These are phyloP conservation scores for Sphaerobolus stellatus DNA, from an alignment of 1,284 basidiomycete genomes.

Conservation along the genomic window DNA sequence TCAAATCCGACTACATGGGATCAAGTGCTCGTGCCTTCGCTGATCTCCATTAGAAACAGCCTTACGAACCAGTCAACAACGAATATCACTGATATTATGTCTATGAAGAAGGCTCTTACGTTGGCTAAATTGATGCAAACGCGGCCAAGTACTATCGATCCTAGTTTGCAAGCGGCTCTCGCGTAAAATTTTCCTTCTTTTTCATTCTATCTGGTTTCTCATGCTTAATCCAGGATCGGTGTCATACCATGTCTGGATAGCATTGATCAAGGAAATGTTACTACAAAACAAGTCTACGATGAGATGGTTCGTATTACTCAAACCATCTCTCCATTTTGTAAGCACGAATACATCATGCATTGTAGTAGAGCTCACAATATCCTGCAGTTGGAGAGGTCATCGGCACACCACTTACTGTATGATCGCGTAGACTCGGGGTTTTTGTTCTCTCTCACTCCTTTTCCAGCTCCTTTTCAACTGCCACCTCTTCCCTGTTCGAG, in stretches of 20 bases:
- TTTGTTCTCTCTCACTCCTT: background rate
- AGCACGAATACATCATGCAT: background rate
- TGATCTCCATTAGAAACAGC: no score
- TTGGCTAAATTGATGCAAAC: no score
- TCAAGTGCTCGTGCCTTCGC: no score
- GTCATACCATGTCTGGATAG: slow-evolving; percentile 8
- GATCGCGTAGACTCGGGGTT: background rate
- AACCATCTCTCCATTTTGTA: background rate
- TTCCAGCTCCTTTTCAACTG: background rate
- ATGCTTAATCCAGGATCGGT: background rate
- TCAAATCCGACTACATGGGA: no score
- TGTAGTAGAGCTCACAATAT: background rate
- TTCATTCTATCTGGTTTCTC: no score
- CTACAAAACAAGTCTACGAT: slow-evolving; percentile 1
- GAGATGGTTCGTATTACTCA: slow-evolving; percentile 2
- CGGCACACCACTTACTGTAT: background rate
- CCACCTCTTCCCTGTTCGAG: slow-evolving; percentile 3
- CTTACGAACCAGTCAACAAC: no score
- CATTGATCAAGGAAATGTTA: slow-evolving; percentile 5
- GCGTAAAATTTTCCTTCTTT: no score
- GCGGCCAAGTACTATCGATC: no score
- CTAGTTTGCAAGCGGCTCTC: no score
- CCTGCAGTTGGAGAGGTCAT: background rate
- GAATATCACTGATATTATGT: no score
- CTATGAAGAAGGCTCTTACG: no score